Percentiles rank a stretch among this genome's conserved stretches.
phyloP scores from a whole-genome alignment of 768 basidiomycete species.

The Suillus variegatus region DNA sequence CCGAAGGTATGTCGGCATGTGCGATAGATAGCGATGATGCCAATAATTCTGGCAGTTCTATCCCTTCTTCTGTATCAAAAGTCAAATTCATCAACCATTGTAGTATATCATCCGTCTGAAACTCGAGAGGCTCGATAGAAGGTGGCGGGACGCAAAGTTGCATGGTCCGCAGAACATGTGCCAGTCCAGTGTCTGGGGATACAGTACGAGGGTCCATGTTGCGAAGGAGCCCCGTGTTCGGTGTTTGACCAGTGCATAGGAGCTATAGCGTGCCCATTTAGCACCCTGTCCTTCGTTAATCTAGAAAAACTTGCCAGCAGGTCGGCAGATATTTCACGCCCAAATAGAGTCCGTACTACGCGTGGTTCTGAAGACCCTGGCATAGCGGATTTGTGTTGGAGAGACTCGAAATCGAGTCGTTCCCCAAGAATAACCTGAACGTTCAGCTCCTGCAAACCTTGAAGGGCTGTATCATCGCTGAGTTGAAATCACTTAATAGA shows the following conservation, averaged over 20 bases:
- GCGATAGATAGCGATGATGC: too few relatives aligned
- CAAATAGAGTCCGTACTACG: constrained; percentile 48
- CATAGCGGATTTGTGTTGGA: constrained; percentile 18
- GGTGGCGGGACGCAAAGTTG: constrained; percentile 30
- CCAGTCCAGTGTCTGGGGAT: constrained; percentile 38
- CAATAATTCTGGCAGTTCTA: too few relatives aligned
- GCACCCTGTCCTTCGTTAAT: neutral
- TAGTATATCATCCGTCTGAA: neutral
- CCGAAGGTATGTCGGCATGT: neutral
- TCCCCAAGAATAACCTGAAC: constrained; percentile 56
- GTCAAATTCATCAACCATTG: neutral
- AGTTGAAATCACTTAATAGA: neutral
- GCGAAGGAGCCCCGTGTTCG: constrained; percentile 52
- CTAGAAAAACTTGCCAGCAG: constrained; percentile 39
- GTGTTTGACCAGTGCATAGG: constrained; percentile 61
- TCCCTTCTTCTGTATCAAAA: neutral
- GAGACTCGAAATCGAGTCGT: constrained; percentile 46
- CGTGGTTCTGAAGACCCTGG: constrained; percentile 6
- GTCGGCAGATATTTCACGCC: constrained; percentile 53
- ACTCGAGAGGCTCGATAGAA: neutral
- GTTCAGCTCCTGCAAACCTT: constrained; percentile 41
- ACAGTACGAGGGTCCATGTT: constrained; percentile 44
- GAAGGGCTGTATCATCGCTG: constrained; percentile 30
- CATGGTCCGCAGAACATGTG: constrained; percentile 52
- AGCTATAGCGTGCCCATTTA: constrained; percentile 36